Evolutionary conservation across 1,284 basidiomycete genomes (phyloP).

Genomic region (Trichosporon ovoides): DNA sequence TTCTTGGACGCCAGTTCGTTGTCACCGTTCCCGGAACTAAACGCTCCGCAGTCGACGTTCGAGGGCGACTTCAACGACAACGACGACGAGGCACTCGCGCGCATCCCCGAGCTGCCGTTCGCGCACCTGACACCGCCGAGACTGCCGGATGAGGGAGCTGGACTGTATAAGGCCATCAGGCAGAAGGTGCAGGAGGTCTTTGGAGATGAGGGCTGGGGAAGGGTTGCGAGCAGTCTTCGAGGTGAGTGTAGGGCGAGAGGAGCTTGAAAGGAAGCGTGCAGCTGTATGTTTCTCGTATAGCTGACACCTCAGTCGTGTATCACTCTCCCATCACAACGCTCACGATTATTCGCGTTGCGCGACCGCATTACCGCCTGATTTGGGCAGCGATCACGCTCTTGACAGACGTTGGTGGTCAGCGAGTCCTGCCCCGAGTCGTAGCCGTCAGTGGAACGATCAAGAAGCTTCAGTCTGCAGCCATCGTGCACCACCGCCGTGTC

Average conservation of each 20-base stretch:
- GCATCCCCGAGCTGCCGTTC: conserved; percentile 32
- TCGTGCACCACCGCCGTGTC: conserved; percentile 38
- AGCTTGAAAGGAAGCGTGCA: no score
- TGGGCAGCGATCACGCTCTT: conserved; percentile 33
- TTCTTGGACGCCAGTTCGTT: conserved; percentile 34
- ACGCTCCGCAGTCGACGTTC: conserved; percentile 2
- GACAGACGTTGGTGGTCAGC: conserved; percentile 17
- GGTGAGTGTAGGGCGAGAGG: conserved; percentile 24
- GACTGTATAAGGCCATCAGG: conserved; percentile 32
- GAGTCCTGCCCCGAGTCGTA: conserved; percentile 38
- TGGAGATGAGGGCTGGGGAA: conserved; percentile 46
- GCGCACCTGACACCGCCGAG: conserved; percentile 11
- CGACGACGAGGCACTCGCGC: conserved; percentile 22
- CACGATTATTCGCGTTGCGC: conserved; percentile 41
- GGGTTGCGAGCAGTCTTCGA: conserved; percentile 39
- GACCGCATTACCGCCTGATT: conserved; percentile 38
- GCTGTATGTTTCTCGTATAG: neutral
- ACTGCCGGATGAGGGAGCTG: conserved; percentile 24
- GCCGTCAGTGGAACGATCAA: conserved; percentile 45
- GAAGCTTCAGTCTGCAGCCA: conserved; percentile 40
- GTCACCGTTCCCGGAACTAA: conserved; percentile 11
- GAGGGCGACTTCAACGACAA: conserved; percentile 9
- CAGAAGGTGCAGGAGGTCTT: conserved; percentile 33
- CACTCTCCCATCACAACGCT: conserved; percentile 42
- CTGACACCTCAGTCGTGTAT: conserved; percentile 35